phyloP scores from a whole-genome alignment of 805 yeast genomes.

The Priceomyces fermenticarens region DNA sequence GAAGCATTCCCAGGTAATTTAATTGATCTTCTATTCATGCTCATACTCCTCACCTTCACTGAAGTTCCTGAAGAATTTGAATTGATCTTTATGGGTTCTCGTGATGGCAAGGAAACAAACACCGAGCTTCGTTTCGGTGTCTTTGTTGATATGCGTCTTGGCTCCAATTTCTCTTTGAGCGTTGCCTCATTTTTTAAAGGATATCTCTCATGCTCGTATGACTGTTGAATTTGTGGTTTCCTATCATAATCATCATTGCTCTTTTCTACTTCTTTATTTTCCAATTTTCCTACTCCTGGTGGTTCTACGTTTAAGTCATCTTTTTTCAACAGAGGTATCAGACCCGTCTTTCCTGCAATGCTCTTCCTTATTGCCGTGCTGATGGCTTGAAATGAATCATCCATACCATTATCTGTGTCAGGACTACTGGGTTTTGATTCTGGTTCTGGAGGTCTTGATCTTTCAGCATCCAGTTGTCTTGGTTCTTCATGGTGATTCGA shows the following conservation, averaged over 20 bases:
- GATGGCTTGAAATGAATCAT: conserved; percentile 48
- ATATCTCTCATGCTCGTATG: not conserved
- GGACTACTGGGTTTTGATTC: not conserved
- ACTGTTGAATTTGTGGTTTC: not conserved
- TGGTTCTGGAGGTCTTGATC: conserved; percentile 1
- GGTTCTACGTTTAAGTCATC: not conserved
- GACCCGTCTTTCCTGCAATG: conserved; percentile 30
- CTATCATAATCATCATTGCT: conserved; percentile 1
- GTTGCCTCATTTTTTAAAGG: not conserved
- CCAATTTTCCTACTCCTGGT: not conserved
- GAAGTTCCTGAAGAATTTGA: conserved; percentile 8
- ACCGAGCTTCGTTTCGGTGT: conserved; percentile 32
- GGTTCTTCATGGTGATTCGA: conserved; percentile 3
- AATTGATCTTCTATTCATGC: not conserved
- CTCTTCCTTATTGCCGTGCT: conserved; percentile 45
- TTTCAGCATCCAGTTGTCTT: not conserved
- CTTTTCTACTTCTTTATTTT: conserved; percentile 12
- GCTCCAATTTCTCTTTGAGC: not conserved
- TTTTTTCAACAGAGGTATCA: not conserved
- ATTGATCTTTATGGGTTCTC: conserved; percentile 33
- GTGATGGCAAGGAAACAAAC: conserved; percentile 35
- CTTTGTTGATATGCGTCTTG: conserved; percentile 7
- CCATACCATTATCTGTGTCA: conserved; percentile 10
- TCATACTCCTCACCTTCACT: not conserved
- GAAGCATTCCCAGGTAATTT: not conserved